phyloP scores from a whole-genome alignment of 345 rosid genomes.

The Heritiera littoralis region DNA sequence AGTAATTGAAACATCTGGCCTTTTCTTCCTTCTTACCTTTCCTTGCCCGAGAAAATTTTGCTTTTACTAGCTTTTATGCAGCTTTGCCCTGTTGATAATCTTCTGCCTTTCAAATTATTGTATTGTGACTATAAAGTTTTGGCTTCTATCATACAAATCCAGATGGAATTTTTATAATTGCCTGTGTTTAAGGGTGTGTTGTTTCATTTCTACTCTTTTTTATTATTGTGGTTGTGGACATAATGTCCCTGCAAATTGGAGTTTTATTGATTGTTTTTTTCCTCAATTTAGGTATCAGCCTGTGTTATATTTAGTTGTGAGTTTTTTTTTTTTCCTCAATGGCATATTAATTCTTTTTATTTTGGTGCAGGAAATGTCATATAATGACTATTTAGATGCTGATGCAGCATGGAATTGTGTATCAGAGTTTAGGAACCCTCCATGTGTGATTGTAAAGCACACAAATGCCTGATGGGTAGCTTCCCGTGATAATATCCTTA shows the following conservation, averaged over 20 bases:
- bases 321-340: background rate
- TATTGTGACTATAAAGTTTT: background rate
- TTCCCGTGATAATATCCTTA: slow-evolving; percentile 68
- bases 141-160: background rate
- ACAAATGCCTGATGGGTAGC: slow-evolving; percentile 96
- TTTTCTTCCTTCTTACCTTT: too few species aligned
- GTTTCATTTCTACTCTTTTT: background rate
- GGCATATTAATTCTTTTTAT: slow-evolving; percentile 1
- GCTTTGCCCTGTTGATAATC: background rate
- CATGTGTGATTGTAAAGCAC: slow-evolving; percentile 90
- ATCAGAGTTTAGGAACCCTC: slow-evolving; percentile 73
- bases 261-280: background rate
- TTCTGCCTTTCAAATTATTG: background rate
- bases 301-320: background rate
- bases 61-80: too few species aligned
- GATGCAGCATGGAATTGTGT: slow-evolving; percentile 98
- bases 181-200: too few species aligned
- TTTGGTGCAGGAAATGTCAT: slow-evolving; percentile 91
- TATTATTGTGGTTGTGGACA: background rate
- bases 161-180: background rate
- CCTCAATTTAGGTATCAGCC: background rate
- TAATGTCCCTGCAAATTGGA: background rate
- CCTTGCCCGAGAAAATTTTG: too few species aligned
- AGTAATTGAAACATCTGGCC: too few species aligned
- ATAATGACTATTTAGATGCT: slow-evolving; percentile 83